Evolutionary conservation across 495 filamentous ascomycete genomes (phyloP).

Genomic region (Chaetomium cochliodes): DNA sequence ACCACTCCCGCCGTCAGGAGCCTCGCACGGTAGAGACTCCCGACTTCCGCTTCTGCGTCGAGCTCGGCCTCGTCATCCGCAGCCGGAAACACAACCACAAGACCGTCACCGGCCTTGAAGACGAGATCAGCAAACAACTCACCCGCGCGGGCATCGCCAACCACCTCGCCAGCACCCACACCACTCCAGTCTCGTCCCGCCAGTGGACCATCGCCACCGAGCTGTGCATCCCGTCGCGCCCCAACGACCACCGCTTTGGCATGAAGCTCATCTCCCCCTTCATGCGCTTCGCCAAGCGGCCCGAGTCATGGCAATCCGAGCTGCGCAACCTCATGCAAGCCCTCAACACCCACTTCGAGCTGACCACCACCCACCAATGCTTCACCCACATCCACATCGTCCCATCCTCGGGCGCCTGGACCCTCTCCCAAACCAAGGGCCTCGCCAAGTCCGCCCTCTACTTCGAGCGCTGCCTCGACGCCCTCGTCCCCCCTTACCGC

Average conservation of each 20-base stretch:
- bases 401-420: conserved; percentile 27
- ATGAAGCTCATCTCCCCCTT: conserved; percentile 35
- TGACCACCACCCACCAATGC: conserved; percentile 32
- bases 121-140: conserved; percentile 30
- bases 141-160: conserved; percentile 21
- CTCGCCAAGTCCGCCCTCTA: conserved; percentile 33
- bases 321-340: conserved; percentile 23
- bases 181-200: conserved; percentile 13
- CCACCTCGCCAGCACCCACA: conserved; percentile 18
- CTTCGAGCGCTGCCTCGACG: conserved; percentile 37
- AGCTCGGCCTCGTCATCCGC: conserved; percentile 31
- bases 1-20: not conserved
- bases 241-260: conserved; percentile 30
- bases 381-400: conserved; percentile 33
- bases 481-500: conserved; percentile 32
- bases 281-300: conserved; percentile 26
- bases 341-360: conserved; percentile 33
- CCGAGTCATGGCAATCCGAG: conserved; percentile 24
- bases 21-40: conserved; percentile 7
- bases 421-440: conserved; percentile 24
- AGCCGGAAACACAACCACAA: conserved; percentile 32
- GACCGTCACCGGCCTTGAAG: conserved; percentile 17
- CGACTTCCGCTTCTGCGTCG: conserved; percentile 35
- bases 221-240: conserved; percentile 25
- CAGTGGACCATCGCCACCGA: conserved; percentile 32